Evolutionary conservation across 371 early-diverging fungal species (phyloP), one percentile per base, ranked within the genome.

Genomic region (Actinomortierella ambigua): DNA sequence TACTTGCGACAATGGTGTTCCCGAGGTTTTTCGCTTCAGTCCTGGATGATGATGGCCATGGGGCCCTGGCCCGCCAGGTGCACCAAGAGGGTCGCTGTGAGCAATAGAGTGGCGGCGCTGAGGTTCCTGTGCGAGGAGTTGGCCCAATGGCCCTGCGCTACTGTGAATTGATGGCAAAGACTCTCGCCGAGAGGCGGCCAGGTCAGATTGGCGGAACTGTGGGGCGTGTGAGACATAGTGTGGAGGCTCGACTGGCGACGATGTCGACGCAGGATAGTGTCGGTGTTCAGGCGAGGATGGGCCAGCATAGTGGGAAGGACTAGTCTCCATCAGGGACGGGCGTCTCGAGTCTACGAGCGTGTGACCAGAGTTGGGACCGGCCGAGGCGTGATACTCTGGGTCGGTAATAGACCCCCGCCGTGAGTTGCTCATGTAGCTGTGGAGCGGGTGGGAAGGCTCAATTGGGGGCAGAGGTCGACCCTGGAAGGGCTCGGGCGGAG

Each of bases 101-200:
- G 84, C 84, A 56, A 86, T 86, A 1, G 86, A 86, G 41, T 86
- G 86, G 18, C 86, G 77, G 29, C 86, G 55, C 55, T 82, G 82
- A n/a, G 79, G 65, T 22, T 70, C 70, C 50, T 70, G 70, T 11
- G 70, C 61, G 76, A 59, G 75, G 57, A 64, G 81, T 77, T 69
- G 60, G 28, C 69, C 47, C 54, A 57, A 14, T 34, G 68, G 61
- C 24, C 75, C 68, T 49, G 63, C 53, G 40, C 64, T 54, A 53
- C 64, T 62, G 61, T 65, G 59, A 44, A 63, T 68, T 24, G 62
- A 65, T 0, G 82, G 80, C 13, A 83, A 61, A 9, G 85, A 81
- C 57, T 82, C 80, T 41, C 79, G 75, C 59, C 83, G 56, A 27
- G 55, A 62, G 18, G 51, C 24, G 14, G 26, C 52, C 52, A 29